Percentiles rank a stretch among this genome's conserved stretches.
Conservation (phyloP, 2,329 filamentous ascomycete genomes). For the Fusarium sterilihyphosum region DNA sequence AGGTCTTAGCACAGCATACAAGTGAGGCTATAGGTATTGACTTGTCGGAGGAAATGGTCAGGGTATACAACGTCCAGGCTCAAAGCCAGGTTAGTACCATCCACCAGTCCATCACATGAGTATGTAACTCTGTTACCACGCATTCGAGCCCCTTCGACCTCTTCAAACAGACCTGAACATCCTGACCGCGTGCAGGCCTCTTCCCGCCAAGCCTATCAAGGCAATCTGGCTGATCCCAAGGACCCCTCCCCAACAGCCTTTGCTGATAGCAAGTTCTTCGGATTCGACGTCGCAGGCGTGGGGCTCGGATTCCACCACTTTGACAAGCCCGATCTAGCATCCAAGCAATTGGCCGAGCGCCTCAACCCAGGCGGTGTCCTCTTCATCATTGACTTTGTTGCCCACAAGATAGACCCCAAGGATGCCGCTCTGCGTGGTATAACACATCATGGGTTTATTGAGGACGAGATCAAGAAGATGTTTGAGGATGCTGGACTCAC, state of each 20-base stretch:
- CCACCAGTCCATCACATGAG: neutral
- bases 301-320: constrained; percentile 75
- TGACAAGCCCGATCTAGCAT: constrained; percentile 68
- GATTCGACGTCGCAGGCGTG: constrained; percentile 75
- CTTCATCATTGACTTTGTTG: constrained; percentile 74
- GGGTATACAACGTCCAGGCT: constrained; percentile 71
- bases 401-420: constrained; percentile 54
- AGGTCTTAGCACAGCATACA: constrained; percentile 39
- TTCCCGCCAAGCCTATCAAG: constrained; percentile 66
- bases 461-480: constrained; percentile 66
- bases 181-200: constrained; percentile 26
- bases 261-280: constrained; percentile 68
- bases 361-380: constrained; percentile 73
- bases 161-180: neutral
- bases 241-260: constrained; percentile 64
- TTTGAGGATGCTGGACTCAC: constrained; percentile 71
- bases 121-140: neutral
- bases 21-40: constrained; percentile 75
- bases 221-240: constrained; percentile 63
- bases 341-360: constrained; percentile 67
- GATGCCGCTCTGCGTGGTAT: constrained; percentile 59
- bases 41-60: constrained; percentile 76
- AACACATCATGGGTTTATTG: constrained; percentile 72
- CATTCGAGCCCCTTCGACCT: neutral
- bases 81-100: constrained; percentile 57